A percentile compares a stretch with the other conserved stretches of the same genome.
Evolutionary conservation across 225 moss, liverwort and hornwort genomes (phyloP).

Genomic region (Polytrichum commune): DNA sequence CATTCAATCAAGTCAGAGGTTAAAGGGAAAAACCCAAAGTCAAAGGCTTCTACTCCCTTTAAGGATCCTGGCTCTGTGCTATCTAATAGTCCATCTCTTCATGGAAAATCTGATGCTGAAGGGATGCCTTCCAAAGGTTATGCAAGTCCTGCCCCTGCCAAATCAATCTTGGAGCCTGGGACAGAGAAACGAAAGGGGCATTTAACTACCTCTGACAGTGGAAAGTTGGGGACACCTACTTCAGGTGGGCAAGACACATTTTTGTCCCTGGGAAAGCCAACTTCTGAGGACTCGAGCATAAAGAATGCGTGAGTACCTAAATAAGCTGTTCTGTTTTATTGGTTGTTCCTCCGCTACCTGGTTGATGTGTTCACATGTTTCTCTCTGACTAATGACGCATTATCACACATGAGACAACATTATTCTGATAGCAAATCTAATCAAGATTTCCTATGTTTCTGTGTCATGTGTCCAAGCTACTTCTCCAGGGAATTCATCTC

Average conservation of each 20-base stretch:
- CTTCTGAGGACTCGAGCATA: conserved; percentile 50
- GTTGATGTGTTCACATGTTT: too few relatives aligned
- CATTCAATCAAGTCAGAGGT: conserved; percentile 32
- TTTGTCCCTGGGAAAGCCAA: conserved; percentile 29
- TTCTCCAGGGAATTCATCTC: too few relatives aligned
- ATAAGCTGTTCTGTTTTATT: background rate
- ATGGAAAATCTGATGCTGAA: conserved; percentile 9
- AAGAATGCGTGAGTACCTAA: conserved; percentile 56
- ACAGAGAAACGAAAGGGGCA: conserved; percentile 41
- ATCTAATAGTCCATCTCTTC: conserved; percentile 9
- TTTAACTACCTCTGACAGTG: conserved; percentile 32
- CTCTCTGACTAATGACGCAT: too few relatives aligned
- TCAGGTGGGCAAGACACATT: conserved; percentile 36
- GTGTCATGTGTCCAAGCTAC: too few relatives aligned
- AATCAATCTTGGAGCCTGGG: conserved; percentile 24
- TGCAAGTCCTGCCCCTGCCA: conserved; percentile 29
- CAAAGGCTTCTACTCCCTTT: conserved; percentile 30
- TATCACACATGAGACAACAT: too few relatives aligned
- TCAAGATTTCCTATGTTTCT: too few relatives aligned
- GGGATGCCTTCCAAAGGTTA: conserved; percentile 3
- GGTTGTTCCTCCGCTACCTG: background rate
- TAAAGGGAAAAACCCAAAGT: conserved; percentile 40
- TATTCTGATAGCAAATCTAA: too few relatives aligned
- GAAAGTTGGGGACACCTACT: conserved; percentile 22
- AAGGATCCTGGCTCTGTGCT: conserved; percentile 11